A percentile compares a stretch with the other conserved stretches of the same genome.
phyloP scores from a whole-genome alignment of 129 eudicot genomes.

The Helianthus tuberosus region DNA sequence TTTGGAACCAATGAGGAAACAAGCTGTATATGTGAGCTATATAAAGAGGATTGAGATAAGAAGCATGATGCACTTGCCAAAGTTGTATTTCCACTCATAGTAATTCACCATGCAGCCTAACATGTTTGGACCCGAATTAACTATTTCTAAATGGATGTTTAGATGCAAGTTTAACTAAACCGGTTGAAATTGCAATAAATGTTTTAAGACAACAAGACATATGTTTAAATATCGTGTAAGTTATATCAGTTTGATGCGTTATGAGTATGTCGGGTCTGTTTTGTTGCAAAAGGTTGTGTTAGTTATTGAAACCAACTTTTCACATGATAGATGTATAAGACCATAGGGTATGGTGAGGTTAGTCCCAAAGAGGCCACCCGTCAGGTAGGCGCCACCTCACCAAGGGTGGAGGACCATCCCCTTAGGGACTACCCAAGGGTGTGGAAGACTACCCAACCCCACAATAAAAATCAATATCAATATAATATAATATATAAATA shows the following conservation, averaged over 20 bases:
- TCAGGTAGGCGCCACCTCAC: no score
- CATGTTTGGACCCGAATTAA: neutral
- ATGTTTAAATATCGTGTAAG: neutral
- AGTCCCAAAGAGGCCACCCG: no score
- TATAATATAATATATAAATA: no score
- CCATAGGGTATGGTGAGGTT: no score
- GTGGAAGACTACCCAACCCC: no score
- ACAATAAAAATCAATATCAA: no score
- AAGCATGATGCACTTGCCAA: constrained; percentile 25
- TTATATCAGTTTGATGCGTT: neutral
- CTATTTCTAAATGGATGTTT: neutral
- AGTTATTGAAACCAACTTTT: constrained; percentile 34
- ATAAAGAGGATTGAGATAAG: constrained; percentile 41
- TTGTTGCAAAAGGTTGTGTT: constrained; percentile 27
- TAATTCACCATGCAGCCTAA: neutral
- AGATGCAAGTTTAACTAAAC: no score
- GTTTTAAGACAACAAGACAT: no score
- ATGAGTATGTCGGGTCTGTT: constrained; percentile 11
- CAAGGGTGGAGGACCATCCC: no score
- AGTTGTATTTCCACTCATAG: neutral
- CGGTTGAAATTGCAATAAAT: no score
- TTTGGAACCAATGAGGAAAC: constrained; percentile 30
- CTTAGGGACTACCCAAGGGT: no score
- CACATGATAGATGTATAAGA: constrained; percentile 32
- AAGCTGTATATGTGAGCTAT: constrained; percentile 40